A percentile compares a stretch with the other conserved stretches of the same genome.
These are phyloP conservation scores for Candida coquimbonensis DNA, from an alignment of 805 yeast species.

Conservation along the genomic window DNA sequence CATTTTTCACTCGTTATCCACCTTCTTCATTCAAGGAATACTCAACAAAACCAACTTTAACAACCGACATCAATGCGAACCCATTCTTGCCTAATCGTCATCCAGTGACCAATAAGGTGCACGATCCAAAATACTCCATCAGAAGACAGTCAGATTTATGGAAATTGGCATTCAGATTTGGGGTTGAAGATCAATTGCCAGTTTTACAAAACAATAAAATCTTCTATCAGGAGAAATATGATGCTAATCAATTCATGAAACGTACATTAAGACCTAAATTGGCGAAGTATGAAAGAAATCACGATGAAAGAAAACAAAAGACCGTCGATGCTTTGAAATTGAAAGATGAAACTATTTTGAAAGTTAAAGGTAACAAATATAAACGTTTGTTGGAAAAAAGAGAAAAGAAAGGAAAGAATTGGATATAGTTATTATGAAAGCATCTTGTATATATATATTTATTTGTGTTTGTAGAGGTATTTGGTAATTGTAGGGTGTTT, in stretches of 20 bases:
- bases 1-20: slow-evolving; percentile 76
- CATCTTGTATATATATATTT: no score
- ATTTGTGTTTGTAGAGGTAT: no score
- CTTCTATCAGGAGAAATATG: slow-evolving; percentile 75
- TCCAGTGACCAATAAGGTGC: slow-evolving; percentile 72
- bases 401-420: slow-evolving; percentile 15
- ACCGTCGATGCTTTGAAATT: slow-evolving; percentile 59
- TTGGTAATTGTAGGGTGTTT: no score
- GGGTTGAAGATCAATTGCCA: slow-evolving; percentile 76
- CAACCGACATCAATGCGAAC: slow-evolving; percentile 65
- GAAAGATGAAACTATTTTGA: slow-evolving; percentile 60
- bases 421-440: slow-evolving; percentile 11
- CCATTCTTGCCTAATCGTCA: slow-evolving; percentile 85
- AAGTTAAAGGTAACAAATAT: slow-evolving; percentile 29
- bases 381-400: slow-evolving; percentile 22
- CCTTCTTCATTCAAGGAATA: slow-evolving; percentile 74
- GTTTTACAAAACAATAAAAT: slow-evolving; percentile 39
- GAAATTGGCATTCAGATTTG: slow-evolving; percentile 75
- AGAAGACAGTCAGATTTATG: slow-evolving; percentile 78
- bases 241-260: slow-evolving; percentile 58
- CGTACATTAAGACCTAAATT: slow-evolving; percentile 79
- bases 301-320: slow-evolving; percentile 48
- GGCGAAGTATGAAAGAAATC: slow-evolving; percentile 68
- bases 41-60: slow-evolving; percentile 54
- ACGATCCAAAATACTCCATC: slow-evolving; percentile 69